Conservation (phyloP, 306 rosid genomes). For the Hippophae gyantsensis region DNA sequence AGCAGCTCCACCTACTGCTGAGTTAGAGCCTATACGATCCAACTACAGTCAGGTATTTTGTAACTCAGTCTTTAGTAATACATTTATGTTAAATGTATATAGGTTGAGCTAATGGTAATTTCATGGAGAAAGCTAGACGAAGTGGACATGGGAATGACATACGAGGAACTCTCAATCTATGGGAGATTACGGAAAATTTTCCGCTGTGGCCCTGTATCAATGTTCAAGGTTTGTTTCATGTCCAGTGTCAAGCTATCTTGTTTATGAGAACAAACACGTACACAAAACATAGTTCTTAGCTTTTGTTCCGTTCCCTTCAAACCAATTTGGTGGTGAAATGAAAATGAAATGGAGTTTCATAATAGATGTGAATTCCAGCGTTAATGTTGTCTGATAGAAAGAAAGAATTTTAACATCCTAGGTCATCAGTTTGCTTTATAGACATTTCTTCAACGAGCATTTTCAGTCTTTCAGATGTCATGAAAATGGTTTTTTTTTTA, state of each 20-base stretch:
- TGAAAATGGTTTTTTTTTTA: too few species aligned
- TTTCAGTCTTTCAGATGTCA: too few species aligned
- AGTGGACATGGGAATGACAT: conserved; percentile 98
- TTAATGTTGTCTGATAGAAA: too few species aligned
- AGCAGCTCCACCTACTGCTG: conserved; percentile 98
- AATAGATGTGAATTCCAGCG: too few species aligned
- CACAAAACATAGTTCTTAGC: too few species aligned
- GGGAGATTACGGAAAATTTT: conserved; percentile 88
- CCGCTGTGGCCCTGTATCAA: conserved; percentile 86
- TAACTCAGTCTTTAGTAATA: neutral
- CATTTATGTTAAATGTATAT: conserved; percentile 1
- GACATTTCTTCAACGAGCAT: too few species aligned
- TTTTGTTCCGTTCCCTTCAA: neutral
- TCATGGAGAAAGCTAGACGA: conserved; percentile 62
- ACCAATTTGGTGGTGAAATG: too few species aligned
- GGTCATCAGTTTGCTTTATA: too few species aligned
- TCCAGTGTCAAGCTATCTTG: neutral
- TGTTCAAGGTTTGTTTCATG: conserved; percentile 61
- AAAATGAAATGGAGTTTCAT: too few species aligned
- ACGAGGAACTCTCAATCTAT: conserved; percentile 81
- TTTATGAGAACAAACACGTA: too few species aligned
- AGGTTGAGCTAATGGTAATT: conserved; percentile 16
- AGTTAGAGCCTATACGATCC: conserved; percentile 91
- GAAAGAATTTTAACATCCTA: too few species aligned
- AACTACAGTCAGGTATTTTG: conserved; percentile 69